Conservation (phyloP, 192 early-diverging fungal genomes). For the Backusella morwellensis region DNA sequence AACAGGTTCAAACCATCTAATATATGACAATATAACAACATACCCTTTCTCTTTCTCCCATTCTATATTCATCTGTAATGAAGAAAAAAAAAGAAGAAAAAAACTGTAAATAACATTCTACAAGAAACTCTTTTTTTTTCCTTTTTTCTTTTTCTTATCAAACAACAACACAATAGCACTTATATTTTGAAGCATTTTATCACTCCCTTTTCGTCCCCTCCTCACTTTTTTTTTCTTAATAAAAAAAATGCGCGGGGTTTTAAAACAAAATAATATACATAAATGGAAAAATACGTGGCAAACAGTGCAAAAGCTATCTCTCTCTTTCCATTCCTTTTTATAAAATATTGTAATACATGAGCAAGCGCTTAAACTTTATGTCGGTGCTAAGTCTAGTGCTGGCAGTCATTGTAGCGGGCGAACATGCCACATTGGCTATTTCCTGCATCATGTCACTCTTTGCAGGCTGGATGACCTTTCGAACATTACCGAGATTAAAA, state of each 20-base stretch:
- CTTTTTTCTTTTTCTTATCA: background rate
- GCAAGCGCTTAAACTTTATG: background rate
- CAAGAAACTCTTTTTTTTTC: background rate
- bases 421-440: constrained; percentile 34
- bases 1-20: background rate
- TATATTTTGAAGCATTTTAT: background rate
- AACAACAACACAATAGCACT: background rate
- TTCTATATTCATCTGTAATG: background rate
- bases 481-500: constrained; percentile 60
- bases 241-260: background rate
- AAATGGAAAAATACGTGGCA: background rate
- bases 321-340: background rate
- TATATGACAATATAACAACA: background rate
- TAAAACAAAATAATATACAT: background rate
- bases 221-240: background rate
- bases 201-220: background rate
- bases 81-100: background rate
- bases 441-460: constrained; percentile 65
- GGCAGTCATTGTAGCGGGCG: background rate
- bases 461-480: constrained; percentile 73
- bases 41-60: background rate
- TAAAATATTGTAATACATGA: background rate
- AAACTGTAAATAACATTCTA: background rate
- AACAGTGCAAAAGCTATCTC: background rate
- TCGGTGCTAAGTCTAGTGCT: background rate